Evolutionary conservation across 2,329 filamentous ascomycete species (phyloP), one percentile per base, ranked within the genome.

Genomic region (Cyanodermella asteris): DNA sequence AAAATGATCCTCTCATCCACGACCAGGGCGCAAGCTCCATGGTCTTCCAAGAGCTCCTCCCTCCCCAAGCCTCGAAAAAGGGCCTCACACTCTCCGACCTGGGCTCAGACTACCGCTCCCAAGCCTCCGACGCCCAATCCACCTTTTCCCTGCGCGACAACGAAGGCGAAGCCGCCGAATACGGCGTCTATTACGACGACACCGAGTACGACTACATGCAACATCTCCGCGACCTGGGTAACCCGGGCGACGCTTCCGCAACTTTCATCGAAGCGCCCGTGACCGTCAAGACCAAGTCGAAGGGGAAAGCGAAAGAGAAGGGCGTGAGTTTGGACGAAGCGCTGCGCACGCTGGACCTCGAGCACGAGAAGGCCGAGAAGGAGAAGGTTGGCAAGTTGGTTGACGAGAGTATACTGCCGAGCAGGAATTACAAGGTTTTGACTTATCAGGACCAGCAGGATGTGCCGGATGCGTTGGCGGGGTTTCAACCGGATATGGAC

Each of bases 161-260:
- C 47, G 87, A 97, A 50, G 90, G 90, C 39, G 82, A 97, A 53
- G 87, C 90, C 6, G 87, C 90, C 36, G 77, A 76, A 46, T 69
- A 93, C 50, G 87, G 87, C 34, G 67, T 97, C 35, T 97, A 76
- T 58, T 97, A 64, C 48, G 90, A 97, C 50, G 87, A 97, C 51
- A 74, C 77, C 35, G 66, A 78, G 42, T 97, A 97, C 51, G 87
- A 97, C 50, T 97, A 97, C 54, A 97, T 97, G 87, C 87, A 97
- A 50, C 87, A 97, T 50, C 57, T 97, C 61, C 74, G 81, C 28
- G 87, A 94, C 39, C 55, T 97, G n/a, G 78, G 50, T 5, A 22
- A 57, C 3, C 42, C 43, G 3, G 51, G 64, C 5, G 50, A 47
- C 5, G 76, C 76, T 16, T 72, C 81, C 28, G 67, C 73, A 16